Percentiles rank a stretch among this genome's conserved stretches.
Evolutionary conservation across 1,139 yeast genomes (phyloP).

Genomic region (Candida sp.): DNA sequence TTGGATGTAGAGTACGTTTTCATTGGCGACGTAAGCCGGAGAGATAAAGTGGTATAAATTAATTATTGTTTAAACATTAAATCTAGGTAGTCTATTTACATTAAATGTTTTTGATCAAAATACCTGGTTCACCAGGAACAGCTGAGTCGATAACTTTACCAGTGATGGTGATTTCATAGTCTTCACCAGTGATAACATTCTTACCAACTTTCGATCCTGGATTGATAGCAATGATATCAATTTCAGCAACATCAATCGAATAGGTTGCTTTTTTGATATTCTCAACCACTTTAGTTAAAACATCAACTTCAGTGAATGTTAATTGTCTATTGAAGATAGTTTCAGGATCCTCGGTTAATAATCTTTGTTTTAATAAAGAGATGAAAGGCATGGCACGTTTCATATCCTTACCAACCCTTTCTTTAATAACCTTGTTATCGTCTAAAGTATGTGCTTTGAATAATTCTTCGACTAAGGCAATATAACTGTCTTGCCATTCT

Average conservation of each 20-base stretch:
- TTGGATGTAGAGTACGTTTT: too few species aligned
- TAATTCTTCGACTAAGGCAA: constrained; percentile 78
- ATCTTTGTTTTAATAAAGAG: constrained; percentile 76
- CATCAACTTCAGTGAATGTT: constrained; percentile 72
- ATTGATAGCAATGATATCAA: constrained; percentile 55
- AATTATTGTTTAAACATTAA: neutral
- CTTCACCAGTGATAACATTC: constrained; percentile 67
- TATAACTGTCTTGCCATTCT: constrained; percentile 90
- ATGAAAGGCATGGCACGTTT: constrained; percentile 99
- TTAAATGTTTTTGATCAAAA: constrained; percentile 61
- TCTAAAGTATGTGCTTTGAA: constrained; percentile 61
- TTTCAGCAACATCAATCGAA: constrained; percentile 51
- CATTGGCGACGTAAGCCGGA: too few species aligned
- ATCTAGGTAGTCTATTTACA: neutral
- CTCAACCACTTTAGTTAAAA: constrained; percentile 53
- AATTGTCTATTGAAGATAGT: constrained; percentile 86
- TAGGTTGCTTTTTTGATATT: constrained; percentile 67
- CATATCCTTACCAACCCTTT: constrained; percentile 73
- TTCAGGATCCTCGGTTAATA: constrained; percentile 62
- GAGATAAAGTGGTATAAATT: too few species aligned
- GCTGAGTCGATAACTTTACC: constrained; percentile 80
- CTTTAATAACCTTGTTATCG: constrained; percentile 59
- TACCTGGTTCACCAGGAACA: constrained; percentile 93
- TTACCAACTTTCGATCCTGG: constrained; percentile 61
- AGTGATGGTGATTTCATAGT: constrained; percentile 56